phyloP scores from a whole-genome alignment of 768 basidiomycete genomes.

The Baorangia bicolor region DNA sequence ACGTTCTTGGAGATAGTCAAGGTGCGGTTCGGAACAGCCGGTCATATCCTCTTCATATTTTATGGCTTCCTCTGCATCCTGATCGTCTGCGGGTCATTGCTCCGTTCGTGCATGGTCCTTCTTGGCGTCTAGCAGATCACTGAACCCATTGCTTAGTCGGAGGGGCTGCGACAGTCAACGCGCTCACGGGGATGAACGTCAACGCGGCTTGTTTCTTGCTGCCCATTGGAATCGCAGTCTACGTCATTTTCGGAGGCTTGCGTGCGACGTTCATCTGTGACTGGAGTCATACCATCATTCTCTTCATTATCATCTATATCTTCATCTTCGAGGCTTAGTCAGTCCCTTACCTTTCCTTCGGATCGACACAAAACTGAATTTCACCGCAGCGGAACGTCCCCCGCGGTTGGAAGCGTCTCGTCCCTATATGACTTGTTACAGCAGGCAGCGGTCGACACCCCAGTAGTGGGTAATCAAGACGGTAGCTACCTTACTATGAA shows the following conservation, averaged over 20 bases:
- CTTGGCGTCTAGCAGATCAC: neutral
- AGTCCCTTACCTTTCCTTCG: slow-evolving; percentile 3
- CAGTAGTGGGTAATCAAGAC: slow-evolving; percentile 47
- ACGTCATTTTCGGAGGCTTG: slow-evolving; percentile 42
- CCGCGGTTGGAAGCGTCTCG: slow-evolving; percentile 38
- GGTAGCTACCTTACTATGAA: slow-evolving; percentile 60
- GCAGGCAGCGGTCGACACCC: slow-evolving; percentile 42
- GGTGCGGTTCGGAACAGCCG: slow-evolving; percentile 44
- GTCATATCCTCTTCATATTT: slow-evolving; percentile 51
- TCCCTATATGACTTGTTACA: slow-evolving; percentile 48
- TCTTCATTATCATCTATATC: slow-evolving; percentile 41
- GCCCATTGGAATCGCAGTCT: slow-evolving; percentile 45
- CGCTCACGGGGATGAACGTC: slow-evolving; percentile 46
- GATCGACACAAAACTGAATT: neutral
- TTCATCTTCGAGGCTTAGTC: slow-evolving; percentile 36
- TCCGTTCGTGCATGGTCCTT: slow-evolving; percentile 34
- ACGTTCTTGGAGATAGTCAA: slow-evolving; percentile 60
- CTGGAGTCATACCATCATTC: slow-evolving; percentile 45
- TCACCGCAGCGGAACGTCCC: slow-evolving; percentile 35
- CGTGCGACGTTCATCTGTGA: slow-evolving; percentile 47
- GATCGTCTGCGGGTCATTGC: slow-evolving; percentile 49
- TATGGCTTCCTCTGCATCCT: slow-evolving; percentile 52
- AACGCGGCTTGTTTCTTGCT: slow-evolving; percentile 45
- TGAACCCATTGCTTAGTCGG: slow-evolving; percentile 32
- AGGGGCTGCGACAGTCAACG: slow-evolving; percentile 45